Conservation (phyloP, 2,329 filamentous ascomycete genomes). For the Penicillium sp. region DNA sequence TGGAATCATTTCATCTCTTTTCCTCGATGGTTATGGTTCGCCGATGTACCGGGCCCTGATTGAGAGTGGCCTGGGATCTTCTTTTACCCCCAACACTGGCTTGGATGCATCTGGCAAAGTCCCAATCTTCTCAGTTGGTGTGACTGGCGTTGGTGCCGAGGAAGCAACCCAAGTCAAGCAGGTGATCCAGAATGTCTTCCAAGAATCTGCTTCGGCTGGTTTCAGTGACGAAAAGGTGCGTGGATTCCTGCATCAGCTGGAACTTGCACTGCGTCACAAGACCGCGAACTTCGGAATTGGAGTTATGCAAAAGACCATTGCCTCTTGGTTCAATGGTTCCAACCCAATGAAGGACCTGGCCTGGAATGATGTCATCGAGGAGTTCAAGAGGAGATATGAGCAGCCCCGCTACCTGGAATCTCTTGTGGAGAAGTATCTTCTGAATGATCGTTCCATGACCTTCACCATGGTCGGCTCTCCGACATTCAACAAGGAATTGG, state of each 20-base stretch:
- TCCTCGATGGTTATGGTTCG: conserved; percentile 94
- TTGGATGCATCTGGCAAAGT: conserved; percentile 77
- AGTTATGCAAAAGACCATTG: conserved; percentile 82
- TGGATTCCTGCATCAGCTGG: conserved; percentile 88
- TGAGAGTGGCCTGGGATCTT: conserved; percentile 84
- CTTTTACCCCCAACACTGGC: conserved; percentile 93
- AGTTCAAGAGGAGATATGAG: conserved; percentile 76
- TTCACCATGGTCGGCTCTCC: conserved; percentile 92
- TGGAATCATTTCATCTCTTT: conserved; percentile 74
- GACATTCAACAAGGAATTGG: conserved; percentile 72
- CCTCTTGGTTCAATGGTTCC: conserved; percentile 92
- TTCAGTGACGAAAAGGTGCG: conserved; percentile 91
- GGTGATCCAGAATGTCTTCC: conserved; percentile 71
- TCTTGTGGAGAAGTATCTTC: conserved; percentile 83
- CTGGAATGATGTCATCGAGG: conserved; percentile 84
- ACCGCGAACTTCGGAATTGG: conserved; percentile 93
- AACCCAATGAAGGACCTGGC: conserved; percentile 89
- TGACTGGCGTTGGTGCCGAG: conserved; percentile 83
- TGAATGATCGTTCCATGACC: conserved; percentile 82
- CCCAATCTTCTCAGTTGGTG: conserved; percentile 84
- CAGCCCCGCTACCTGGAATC: conserved; percentile 79
- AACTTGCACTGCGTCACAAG: conserved; percentile 93
- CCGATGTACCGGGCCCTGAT: conserved; percentile 87
- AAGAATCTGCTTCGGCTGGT: conserved; percentile 69
- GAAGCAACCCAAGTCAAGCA: conserved; percentile 77